Conservation (phyloP, 768 basidiomycete genomes). For the Phallus indusiatus region DNA sequence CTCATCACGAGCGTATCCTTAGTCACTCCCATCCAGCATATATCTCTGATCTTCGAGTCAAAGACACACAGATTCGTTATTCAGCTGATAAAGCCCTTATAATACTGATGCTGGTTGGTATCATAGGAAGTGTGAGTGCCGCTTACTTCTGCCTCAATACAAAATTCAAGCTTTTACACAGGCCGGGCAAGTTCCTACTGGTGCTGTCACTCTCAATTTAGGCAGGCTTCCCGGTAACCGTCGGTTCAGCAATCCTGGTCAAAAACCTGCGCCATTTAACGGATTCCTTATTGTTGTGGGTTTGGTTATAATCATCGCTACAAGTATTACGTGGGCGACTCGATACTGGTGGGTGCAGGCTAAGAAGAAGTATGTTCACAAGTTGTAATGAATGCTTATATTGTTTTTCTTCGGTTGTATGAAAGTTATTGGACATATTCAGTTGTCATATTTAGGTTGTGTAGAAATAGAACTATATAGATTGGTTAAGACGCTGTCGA, state of each 20-base stretch:
- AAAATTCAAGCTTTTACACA: conserved; percentile 17
- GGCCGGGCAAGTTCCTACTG: conserved; percentile 27
- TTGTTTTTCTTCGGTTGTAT: not conserved
- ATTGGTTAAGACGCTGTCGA: conserved; percentile 32
- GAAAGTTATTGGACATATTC: not conserved
- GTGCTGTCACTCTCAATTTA: conserved; percentile 60
- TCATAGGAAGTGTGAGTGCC: conserved; percentile 59
- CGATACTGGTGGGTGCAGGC: conserved; percentile 58
- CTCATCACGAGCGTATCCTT: conserved; percentile 81
- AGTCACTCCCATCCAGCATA: conserved; percentile 84
- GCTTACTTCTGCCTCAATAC: conserved; percentile 35
- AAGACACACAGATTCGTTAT: conserved; percentile 47
- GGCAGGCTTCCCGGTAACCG: conserved; percentile 32
- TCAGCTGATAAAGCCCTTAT: conserved; percentile 60
- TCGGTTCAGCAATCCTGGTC: conserved; percentile 31
- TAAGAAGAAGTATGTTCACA: conserved; percentile 25
- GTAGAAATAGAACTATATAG: not conserved
- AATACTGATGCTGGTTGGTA: conserved; percentile 52
- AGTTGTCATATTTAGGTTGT: not conserved
- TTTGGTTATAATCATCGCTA: conserved; percentile 34
- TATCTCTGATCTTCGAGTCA: conserved; percentile 62
- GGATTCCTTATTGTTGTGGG: conserved; percentile 49
- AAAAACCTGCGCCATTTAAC: conserved; percentile 30
- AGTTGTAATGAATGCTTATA: conserved; percentile 1
- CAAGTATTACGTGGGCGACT: conserved; percentile 36